Evolutionary conservation across 345 rosid genomes (phyloP).

Genomic region (Ceriops decandra): DNA sequence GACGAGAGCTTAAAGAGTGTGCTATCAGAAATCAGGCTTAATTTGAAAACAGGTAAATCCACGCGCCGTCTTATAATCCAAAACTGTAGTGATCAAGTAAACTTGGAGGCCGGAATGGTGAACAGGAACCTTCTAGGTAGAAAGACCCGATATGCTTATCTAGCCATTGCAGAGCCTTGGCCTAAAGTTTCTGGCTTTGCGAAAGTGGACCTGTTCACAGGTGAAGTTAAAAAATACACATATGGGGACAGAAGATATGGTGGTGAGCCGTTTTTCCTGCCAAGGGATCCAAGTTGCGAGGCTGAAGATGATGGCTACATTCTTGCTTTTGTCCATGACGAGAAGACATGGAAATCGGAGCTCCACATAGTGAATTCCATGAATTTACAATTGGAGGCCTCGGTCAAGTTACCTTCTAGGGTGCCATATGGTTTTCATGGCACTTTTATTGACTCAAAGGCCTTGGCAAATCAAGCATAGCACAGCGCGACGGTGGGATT

Average conservation of each 20-base stretch:
- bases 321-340: constrained; percentile 78
- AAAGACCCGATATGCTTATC: constrained; percentile 63
- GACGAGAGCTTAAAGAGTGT: constrained; percentile 76
- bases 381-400: constrained; percentile 61
- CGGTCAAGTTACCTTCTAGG: constrained; percentile 74
- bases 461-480: constrained; percentile 63
- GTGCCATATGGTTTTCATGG: constrained; percentile 98
- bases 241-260: constrained; percentile 73
- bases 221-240: constrained; percentile 51
- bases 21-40: constrained; percentile 76
- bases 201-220: constrained; percentile 73
- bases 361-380: constrained; percentile 71
- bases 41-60: constrained; percentile 73
- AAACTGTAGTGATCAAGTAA: constrained; percentile 50
- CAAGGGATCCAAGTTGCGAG: constrained; percentile 35
- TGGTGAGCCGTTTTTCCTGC: constrained; percentile 85
- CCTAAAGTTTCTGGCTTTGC: constrained; percentile 91
- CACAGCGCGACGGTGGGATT: neutral
- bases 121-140: constrained; percentile 74
- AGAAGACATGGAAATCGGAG: constrained; percentile 74
- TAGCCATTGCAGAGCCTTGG: constrained; percentile 96
- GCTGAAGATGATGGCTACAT: constrained; percentile 81
- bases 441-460: constrained; percentile 64
- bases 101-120: constrained; percentile 97
- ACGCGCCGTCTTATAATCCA: constrained; percentile 58